phyloP scores from a whole-genome alignment of 139 green algal genomes.

The Dunaliella sp. region DNA sequence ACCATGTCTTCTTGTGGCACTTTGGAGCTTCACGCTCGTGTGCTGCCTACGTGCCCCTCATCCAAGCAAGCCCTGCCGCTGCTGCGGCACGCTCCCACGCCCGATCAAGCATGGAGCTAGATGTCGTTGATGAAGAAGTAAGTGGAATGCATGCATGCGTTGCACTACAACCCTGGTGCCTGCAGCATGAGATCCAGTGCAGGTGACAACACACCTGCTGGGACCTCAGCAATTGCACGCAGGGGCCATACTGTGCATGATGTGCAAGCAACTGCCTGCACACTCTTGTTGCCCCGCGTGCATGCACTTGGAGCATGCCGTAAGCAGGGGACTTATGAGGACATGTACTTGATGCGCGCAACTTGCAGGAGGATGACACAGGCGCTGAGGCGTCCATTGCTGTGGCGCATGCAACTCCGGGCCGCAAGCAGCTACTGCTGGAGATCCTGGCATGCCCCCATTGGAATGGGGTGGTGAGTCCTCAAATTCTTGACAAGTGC shows the following conservation, averaged over 20 bases:
- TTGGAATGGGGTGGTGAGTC: conserved; percentile 7
- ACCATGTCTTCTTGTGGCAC: conserved; percentile 65
- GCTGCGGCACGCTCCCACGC: background rate
- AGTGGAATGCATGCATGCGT: background rate
- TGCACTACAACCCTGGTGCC: background rate
- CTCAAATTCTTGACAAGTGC: no score
- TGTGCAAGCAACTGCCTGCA: no score
- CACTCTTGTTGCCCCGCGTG: no score
- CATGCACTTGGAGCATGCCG: no score
- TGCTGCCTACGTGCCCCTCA: conserved; percentile 46
- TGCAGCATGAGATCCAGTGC: background rate
- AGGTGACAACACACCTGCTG: background rate
- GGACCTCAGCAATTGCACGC: no score
- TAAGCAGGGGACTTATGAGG: no score
- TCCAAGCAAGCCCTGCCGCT: conserved; percentile 7
- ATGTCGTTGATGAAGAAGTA: background rate
- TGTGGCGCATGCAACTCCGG: background rate
- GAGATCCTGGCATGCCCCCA: background rate
- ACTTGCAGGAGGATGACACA: background rate
- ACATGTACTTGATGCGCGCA: no score
- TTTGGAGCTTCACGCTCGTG: conserved; percentile 41
- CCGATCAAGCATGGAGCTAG: background rate
- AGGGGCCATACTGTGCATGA: no score
- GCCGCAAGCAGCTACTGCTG: conserved; percentile 6
- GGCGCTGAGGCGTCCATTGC: background rate